Percentiles rank a stretch among this genome's conserved stretches.
Conservation (phyloP, 805 yeast species). For the Metschnikowia lochheadii region DNA sequence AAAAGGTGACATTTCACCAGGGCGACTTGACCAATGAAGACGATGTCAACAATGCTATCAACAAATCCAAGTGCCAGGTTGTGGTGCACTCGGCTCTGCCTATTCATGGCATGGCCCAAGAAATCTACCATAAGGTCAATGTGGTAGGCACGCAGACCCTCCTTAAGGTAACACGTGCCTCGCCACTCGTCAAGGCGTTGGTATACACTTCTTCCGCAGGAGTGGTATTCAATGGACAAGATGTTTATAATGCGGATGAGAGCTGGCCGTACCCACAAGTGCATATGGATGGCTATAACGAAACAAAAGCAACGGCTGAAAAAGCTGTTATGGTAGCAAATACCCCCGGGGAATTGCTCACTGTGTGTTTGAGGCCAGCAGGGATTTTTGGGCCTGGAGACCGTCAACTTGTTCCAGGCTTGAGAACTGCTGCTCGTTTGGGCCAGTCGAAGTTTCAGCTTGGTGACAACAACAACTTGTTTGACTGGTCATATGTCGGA, state of each 20-base stretch:
- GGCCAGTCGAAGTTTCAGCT: constrained; percentile 92
- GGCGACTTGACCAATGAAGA: constrained; percentile 80
- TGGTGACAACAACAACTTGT: constrained; percentile 89
- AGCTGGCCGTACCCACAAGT: constrained; percentile 85
- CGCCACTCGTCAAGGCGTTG: constrained; percentile 51
- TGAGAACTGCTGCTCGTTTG: constrained; percentile 71
- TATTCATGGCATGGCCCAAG: constrained; percentile 76
- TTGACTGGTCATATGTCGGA: constrained; percentile 98
- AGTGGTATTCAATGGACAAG: constrained; percentile 94
- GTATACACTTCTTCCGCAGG: constrained; percentile 98
- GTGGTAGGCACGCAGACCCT: constrained; percentile 83
- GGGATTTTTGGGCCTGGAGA: constrained; percentile 99
- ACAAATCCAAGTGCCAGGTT: constrained; percentile 57
- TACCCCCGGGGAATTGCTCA: constrained; percentile 52
- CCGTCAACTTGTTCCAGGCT: constrained; percentile 91
- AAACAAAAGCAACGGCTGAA: constrained; percentile 92
- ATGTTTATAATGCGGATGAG: constrained; percentile 88
- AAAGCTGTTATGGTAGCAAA: constrained; percentile 72
- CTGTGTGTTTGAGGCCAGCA: constrained; percentile 92
- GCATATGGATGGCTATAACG: constrained; percentile 96
- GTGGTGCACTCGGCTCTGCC: constrained; percentile 97
- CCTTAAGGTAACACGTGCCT: constrained; percentile 54
- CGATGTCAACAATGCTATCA: constrained; percentile 65
- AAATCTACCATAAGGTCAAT: constrained; percentile 83
- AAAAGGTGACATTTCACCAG: constrained; percentile 54